Conservation (phyloP, 768 basidiomycete species). For the Lentinula aciculospora region DNA sequence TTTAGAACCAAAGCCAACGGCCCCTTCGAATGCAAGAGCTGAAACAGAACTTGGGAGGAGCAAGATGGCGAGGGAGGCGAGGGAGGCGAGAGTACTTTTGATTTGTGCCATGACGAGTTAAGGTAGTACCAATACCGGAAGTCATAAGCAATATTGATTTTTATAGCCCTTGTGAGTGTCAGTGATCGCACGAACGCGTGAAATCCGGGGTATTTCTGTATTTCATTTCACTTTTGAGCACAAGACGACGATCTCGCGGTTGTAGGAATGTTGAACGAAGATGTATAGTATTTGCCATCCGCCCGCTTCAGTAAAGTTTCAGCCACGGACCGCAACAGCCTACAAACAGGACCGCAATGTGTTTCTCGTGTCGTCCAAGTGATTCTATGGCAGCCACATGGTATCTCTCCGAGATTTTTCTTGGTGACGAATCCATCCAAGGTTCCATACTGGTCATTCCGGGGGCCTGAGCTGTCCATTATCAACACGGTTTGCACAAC, state of each 20-base stretch:
- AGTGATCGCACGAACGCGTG: slow-evolving; percentile 3
- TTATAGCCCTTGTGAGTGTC: slow-evolving; percentile 6
- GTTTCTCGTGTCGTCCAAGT: neutral
- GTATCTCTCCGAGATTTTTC: neutral
- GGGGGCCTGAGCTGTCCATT: no score
- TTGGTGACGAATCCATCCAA: no score
- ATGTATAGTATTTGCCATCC: neutral
- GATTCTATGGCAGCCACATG: neutral
- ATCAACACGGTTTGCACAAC: no score
- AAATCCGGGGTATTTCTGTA: slow-evolving; percentile 8
- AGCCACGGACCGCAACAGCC: neutral
- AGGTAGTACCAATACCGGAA: neutral
- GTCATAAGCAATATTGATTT: neutral
- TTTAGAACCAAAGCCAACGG: slow-evolving; percentile 18
- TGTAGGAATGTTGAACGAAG: neutral
- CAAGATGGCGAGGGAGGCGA: slow-evolving; percentile 6
- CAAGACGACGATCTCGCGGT: neutral
- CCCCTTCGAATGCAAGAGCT: slow-evolving; percentile 16
- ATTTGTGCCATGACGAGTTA: neutral
- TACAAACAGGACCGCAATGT: neutral
- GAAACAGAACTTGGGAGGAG: slow-evolving; percentile 12
- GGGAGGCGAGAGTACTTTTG: neutral
- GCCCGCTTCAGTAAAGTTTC: neutral
- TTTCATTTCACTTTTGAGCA: slow-evolving; percentile 9
- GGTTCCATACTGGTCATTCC: no score